Conservation (phyloP, 306 rosid genomes). For the Hylodesmum podocarpum region DNA sequence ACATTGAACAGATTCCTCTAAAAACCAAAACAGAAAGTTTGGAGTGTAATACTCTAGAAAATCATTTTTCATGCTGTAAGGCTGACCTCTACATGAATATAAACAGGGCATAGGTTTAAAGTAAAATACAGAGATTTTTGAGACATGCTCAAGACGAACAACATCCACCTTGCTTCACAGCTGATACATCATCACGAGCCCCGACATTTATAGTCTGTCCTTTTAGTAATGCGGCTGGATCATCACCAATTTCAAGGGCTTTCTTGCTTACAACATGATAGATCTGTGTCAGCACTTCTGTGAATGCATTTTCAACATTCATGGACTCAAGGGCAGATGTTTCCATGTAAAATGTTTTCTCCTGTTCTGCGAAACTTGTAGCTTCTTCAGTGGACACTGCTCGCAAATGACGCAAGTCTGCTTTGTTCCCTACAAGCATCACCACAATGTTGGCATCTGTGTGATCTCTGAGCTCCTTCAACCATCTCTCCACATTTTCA, state of each 20-base stretch:
- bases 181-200: constrained; percentile 70
- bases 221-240: constrained; percentile 76
- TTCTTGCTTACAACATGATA: constrained; percentile 64
- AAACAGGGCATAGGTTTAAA: constrained; percentile 27
- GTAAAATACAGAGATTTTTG: constrained; percentile 13
- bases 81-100: constrained; percentile 42
- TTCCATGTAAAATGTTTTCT: constrained; percentile 73
- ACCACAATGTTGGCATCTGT: constrained; percentile 81
- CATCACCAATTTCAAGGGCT: constrained; percentile 73
- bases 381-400: constrained; percentile 69
- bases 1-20: constrained; percentile 34
- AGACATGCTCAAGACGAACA: constrained; percentile 50
- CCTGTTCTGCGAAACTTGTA: constrained; percentile 56
- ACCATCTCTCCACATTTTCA: constrained; percentile 83
- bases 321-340: constrained; percentile 79
- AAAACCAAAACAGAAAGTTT: constrained; percentile 28
- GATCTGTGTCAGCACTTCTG: constrained; percentile 67
- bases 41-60: constrained; percentile 33
- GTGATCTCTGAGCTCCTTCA: constrained; percentile 86
- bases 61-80: constrained; percentile 25
- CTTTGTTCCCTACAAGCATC: constrained; percentile 80
- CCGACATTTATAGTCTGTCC: constrained; percentile 68
- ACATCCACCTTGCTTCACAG: constrained; percentile 68
- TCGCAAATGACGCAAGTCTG: constrained; percentile 72
- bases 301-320: constrained; percentile 76